Conservation (phyloP, 208 protist species). For the Tritrichomonas foetus region DNA sequence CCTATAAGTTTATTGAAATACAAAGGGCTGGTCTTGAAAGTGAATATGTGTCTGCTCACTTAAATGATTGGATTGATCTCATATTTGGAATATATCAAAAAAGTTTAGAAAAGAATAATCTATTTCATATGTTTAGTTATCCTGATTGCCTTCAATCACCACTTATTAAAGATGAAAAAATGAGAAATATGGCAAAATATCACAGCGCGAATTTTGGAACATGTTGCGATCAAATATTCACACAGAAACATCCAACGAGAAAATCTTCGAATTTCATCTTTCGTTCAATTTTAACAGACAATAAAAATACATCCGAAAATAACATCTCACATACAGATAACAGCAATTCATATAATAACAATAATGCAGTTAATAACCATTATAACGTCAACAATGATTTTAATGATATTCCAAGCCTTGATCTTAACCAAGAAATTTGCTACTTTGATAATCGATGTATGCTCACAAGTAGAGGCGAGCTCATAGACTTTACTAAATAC, state of each 20-base stretch:
- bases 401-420: too few relatives aligned
- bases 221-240: not conserved
- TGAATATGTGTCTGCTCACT: not conserved
- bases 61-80: constrained; percentile 38
- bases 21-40: not conserved
- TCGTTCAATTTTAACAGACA: not conserved
- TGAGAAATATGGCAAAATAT: not conserved
- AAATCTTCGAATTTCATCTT: not conserved
- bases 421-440: too few relatives aligned
- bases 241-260: not conserved
- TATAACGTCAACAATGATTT: too few relatives aligned
- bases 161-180: not conserved
- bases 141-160: not conserved
- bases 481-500: too few relatives aligned
- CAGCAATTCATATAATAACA: too few relatives aligned
- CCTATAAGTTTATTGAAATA: not conserved
- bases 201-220: not conserved
- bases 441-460: too few relatives aligned
- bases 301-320: not conserved
- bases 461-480: too few relatives aligned
- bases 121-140: not conserved
- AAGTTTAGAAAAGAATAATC: not conserved
- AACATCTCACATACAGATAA: too few relatives aligned
- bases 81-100: not conserved
- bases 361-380: too few relatives aligned